phyloP scores from a whole-genome alignment of 352 stramenopile species.

The Phytophthora syringae region DNA sequence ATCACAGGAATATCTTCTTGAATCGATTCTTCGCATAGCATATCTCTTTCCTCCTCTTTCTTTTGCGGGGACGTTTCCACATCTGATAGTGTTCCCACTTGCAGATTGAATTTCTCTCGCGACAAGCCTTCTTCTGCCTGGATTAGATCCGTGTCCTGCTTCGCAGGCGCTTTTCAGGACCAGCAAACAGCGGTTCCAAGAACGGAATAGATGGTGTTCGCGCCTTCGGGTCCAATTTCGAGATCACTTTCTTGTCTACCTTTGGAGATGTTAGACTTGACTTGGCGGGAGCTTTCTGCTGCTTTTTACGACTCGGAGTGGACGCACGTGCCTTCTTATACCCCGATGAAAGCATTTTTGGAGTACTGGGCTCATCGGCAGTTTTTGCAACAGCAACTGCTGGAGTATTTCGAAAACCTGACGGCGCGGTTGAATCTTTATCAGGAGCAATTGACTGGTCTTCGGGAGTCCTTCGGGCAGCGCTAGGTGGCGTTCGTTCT shows the following conservation, averaged over 20 bases:
- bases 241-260: constrained; percentile 12
- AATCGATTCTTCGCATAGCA: constrained; percentile 36
- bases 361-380: constrained; percentile 7
- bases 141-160: constrained; percentile 10
- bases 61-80: constrained; percentile 20
- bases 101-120: constrained; percentile 12
- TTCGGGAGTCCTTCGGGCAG: not conserved
- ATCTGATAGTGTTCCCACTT: not conserved
- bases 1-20: constrained; percentile 31
- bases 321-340: constrained; percentile 47
- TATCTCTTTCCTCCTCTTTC: constrained; percentile 23
- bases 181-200: constrained; percentile 28
- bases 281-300: constrained; percentile 12
- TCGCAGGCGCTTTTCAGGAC: constrained; percentile 23
- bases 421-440: not conserved
- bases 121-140: not conserved
- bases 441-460: not conserved
- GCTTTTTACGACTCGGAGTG: constrained; percentile 22
- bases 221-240: constrained; percentile 15
- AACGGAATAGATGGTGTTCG: constrained; percentile 25
- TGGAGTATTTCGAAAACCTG: not conserved
- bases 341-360: constrained; percentile 38
- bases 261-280: constrained; percentile 2
- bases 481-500: not conserved
- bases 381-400: constrained; percentile 20